Evolutionary conservation across 192 early-diverging fungal genomes (phyloP).

Genomic region (Diversispora eburnea): DNA sequence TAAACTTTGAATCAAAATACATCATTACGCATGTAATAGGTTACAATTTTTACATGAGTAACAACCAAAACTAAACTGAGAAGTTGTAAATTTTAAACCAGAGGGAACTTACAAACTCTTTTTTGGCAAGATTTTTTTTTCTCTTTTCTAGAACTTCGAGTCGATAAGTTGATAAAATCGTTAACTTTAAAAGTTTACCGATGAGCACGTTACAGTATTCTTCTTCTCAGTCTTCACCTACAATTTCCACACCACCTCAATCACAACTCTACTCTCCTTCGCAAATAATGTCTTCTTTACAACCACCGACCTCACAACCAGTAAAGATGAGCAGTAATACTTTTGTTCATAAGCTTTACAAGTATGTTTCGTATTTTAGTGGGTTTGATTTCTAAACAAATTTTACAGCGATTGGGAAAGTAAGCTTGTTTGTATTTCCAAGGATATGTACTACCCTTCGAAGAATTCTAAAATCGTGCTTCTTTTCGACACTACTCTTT

Average conservation of each 20-base stretch:
- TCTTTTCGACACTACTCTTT: background rate
- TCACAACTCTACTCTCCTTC: constrained; percentile 34
- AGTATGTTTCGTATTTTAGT: constrained; percentile 35
- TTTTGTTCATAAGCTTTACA: constrained; percentile 58
- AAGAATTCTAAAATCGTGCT: background rate
- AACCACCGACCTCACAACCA: constrained; percentile 39
- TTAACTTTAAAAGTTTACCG: background rate
- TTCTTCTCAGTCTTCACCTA: constrained; percentile 31
- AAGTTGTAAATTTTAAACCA: background rate
- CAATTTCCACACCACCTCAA: constrained; percentile 39
- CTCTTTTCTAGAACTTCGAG: background rate
- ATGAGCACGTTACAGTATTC: constrained; percentile 6
- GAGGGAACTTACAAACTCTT: background rate
- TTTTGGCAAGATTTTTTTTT: background rate
- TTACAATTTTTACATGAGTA: too few relatives aligned
- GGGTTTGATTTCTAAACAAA: background rate
- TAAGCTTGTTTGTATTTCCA: background rate
- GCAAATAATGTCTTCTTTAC: constrained; percentile 35
- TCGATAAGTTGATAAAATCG: background rate
- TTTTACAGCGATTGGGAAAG: background rate
- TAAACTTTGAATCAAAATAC: too few relatives aligned
- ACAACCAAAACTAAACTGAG: background rate
- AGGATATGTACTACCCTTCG: background rate
- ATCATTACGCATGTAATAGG: too few relatives aligned
- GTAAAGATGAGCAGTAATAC: constrained; percentile 51